Percentiles rank a stretch among this genome's conserved stretches.
phyloP scores from a whole-genome alignment of 306 rosid genomes.

The Inga oerstediana region DNA sequence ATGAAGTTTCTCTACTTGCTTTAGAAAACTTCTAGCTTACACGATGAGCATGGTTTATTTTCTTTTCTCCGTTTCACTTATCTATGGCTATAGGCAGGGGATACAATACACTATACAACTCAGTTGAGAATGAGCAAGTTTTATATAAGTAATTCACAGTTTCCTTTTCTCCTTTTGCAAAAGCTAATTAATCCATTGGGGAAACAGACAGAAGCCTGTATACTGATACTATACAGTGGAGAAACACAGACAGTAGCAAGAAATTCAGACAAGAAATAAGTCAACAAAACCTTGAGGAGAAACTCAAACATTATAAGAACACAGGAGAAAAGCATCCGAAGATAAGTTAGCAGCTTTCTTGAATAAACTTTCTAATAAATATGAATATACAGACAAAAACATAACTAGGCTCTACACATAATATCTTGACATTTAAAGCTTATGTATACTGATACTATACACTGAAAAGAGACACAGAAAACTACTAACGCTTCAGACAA shows the following conservation, averaged over 20 bases:
- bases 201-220: background rate
- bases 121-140: background rate
- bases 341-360: background rate
- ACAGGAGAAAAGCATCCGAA: background rate
- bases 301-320: constrained; percentile 5
- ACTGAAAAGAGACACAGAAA: background rate
- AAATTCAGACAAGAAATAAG: background rate
- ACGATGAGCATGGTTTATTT: background rate
- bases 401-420: background rate
- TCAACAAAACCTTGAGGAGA: background rate
- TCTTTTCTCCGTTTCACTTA: background rate
- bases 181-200: background rate
- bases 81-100: background rate
- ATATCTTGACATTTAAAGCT: background rate
- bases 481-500: background rate
- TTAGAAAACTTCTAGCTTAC: background rate
- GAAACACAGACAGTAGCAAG: background rate
- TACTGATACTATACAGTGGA: background rate
- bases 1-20: background rate
- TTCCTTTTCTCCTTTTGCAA: background rate
- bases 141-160: background rate
- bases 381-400: background rate
- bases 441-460: background rate
- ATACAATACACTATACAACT: background rate
- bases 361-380: background rate